Conservation (phyloP, 805 yeast species). For the Teunomyces stri region DNA sequence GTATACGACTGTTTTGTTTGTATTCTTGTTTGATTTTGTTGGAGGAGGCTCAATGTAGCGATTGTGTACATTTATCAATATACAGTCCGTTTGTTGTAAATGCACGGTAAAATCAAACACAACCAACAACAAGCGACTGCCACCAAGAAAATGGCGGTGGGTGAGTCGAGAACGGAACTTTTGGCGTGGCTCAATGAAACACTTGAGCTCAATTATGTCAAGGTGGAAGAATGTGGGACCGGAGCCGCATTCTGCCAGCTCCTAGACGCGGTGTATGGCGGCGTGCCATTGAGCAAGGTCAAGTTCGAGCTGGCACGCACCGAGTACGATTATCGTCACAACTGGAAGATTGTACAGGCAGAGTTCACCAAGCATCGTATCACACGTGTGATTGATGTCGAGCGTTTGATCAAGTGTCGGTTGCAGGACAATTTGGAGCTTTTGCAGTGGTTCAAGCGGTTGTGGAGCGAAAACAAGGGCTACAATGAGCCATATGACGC, state of each 20-base stretch:
- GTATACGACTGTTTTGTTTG: no score
- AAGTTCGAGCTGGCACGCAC: slow-evolving; percentile 59
- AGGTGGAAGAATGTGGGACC: slow-evolving; percentile 90
- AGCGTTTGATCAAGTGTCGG: slow-evolving; percentile 76
- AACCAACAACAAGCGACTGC: not conserved
- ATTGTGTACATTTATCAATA: not conserved
- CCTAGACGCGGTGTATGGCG: slow-evolving; percentile 79
- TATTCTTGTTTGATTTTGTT: no score
- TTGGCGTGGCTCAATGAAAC: slow-evolving; percentile 81
- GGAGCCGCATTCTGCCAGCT: slow-evolving; percentile 96
- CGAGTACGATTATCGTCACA: slow-evolving; percentile 75
- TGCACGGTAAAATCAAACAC: not conserved
- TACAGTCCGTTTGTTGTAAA: not conserved
- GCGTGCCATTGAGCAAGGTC: slow-evolving; percentile 77
- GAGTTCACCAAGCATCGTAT: slow-evolving; percentile 71
- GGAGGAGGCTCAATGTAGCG: not conserved
- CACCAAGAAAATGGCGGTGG: slow-evolving; percentile 24
- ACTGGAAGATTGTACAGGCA: slow-evolving; percentile 83
- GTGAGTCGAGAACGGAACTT: slow-evolving; percentile 82
- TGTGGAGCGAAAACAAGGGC: slow-evolving; percentile 75
- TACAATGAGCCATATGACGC: slow-evolving; percentile 69
- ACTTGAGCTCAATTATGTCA: slow-evolving; percentile 60
- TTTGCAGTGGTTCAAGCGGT: slow-evolving; percentile 84
- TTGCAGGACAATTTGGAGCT: slow-evolving; percentile 94
- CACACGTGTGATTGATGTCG: slow-evolving; percentile 76